Evolutionary conservation across 129 eudicot species (phyloP).

Genomic region (Pulicaria dysenterica): DNA sequence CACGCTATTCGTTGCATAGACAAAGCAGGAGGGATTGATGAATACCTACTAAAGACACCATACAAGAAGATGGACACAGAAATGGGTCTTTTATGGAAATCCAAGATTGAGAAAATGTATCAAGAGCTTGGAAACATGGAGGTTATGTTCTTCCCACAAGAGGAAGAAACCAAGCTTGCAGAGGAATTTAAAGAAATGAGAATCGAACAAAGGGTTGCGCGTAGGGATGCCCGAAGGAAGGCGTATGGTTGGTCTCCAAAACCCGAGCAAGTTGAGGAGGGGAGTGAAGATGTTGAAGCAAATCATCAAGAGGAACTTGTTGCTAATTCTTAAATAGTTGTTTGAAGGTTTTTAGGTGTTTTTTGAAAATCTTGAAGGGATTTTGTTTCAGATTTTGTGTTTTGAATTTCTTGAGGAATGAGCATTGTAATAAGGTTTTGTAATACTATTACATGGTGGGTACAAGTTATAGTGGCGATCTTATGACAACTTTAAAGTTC

Average conservation of each 20-base stretch:
- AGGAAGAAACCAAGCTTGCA: constrained; percentile 78
- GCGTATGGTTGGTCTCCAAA: constrained; percentile 54
- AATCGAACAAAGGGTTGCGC: constrained; percentile 49
- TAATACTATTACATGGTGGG: background rate
- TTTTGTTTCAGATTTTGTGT: background rate
- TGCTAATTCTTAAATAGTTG: constrained; percentile 27
- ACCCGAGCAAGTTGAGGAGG: constrained; percentile 33
- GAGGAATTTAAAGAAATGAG: constrained; percentile 64
- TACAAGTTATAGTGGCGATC: too few species aligned
- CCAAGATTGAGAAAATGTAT: constrained; percentile 89
- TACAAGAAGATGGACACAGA: constrained; percentile 96
- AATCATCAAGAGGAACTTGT: constrained; percentile 36
- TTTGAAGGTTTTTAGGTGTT: background rate
- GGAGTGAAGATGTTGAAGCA: constrained; percentile 37
- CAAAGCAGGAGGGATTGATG: constrained; percentile 99
- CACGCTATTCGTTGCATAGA: constrained; percentile 95
- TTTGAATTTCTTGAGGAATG: background rate
- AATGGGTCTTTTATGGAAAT: constrained; percentile 87
- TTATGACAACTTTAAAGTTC: background rate
- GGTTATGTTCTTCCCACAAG: constrained; percentile 74
- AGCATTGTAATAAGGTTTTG: constrained; percentile 32
- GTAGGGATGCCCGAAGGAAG: constrained; percentile 63
- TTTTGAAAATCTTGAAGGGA: background rate
- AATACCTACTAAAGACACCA: constrained; percentile 87
- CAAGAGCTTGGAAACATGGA: constrained; percentile 80